Percentiles rank a stretch among this genome's conserved stretches.
Conservation (phyloP, 495 filamentous ascomycete species). For the Talaromyces trachyspermus region DNA sequence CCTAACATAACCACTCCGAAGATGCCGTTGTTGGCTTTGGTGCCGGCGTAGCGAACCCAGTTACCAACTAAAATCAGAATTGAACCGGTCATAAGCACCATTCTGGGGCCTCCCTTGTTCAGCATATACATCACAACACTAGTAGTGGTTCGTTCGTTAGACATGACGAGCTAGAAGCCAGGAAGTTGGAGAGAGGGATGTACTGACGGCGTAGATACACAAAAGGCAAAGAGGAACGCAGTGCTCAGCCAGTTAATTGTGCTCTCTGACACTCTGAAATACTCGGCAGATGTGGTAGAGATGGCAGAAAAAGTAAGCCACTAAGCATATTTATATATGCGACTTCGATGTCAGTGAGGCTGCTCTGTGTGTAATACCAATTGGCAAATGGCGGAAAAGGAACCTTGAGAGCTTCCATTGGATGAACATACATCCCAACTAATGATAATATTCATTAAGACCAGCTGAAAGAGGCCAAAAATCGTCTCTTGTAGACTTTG, state of each 20-base stretch:
- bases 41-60: slow-evolving; percentile 87
- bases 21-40: slow-evolving; percentile 49
- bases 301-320: slow-evolving; percentile 93
- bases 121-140: slow-evolving; percentile 68
- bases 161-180: background rate
- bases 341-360: too few relatives aligned
- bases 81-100: slow-evolving; percentile 65
- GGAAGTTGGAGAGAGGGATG: background rate
- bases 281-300: slow-evolving; percentile 64
- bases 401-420: too few relatives aligned
- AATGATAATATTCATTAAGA: slow-evolving; percentile 84
- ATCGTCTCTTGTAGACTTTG: slow-evolving; percentile 80
- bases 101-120: slow-evolving; percentile 71
- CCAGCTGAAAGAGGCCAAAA: slow-evolving; percentile 81
- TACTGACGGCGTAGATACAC: slow-evolving; percentile 61
- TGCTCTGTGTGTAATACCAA: too few relatives aligned
- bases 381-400: too few relatives aligned
- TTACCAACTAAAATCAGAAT: slow-evolving; percentile 72
- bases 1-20: slow-evolving; percentile 85
- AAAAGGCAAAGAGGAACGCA: slow-evolving; percentile 77
- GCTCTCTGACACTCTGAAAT: slow-evolving; percentile 67
- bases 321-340: too few relatives aligned
- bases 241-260: slow-evolving; percentile 92
- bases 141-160: background rate
- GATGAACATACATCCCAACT: slow-evolving; percentile 88